Evolutionary conservation across 2,329 filamentous ascomycete genomes (phyloP).

Genomic region (Paracoccidioides lutzii): DNA sequence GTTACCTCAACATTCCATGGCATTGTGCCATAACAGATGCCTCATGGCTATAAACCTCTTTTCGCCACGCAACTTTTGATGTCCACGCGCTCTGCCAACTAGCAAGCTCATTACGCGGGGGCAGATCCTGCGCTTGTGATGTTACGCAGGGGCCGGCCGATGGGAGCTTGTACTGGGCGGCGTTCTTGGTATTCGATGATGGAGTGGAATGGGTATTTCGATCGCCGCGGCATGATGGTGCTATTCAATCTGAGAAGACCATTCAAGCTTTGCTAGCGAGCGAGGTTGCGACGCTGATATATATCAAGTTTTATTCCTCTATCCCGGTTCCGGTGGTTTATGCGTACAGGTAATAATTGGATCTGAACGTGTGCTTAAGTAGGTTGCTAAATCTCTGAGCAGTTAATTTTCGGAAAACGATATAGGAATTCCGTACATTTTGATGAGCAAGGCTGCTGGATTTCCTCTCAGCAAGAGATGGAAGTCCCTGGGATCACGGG

Average conservation of each 20-base stretch:
- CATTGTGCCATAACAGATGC: too few species aligned
- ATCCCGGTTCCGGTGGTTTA: slow-evolving; percentile 23
- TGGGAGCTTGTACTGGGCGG: slow-evolving; percentile 22
- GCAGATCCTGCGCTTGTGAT: slow-evolving; percentile 12
- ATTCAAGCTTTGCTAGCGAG: slow-evolving; percentile 17
- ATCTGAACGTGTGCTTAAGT: neutral
- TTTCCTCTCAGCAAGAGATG: slow-evolving; percentile 16
- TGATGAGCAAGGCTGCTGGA: slow-evolving; percentile 23
- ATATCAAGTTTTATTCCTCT: slow-evolving; percentile 18
- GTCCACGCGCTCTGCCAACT: slow-evolving; percentile 13
- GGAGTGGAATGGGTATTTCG: slow-evolving; percentile 21
- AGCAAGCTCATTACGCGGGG: slow-evolving; percentile 13
- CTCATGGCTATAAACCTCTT: too few species aligned
- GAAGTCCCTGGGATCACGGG: slow-evolving; percentile 7
- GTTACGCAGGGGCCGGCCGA: slow-evolving; percentile 15
- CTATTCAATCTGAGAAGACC: slow-evolving; percentile 11
- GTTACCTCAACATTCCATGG: too few species aligned
- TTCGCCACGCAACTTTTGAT: slow-evolving; percentile 13
- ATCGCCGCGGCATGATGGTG: slow-evolving; percentile 13
- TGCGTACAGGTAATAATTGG: slow-evolving; percentile 13
- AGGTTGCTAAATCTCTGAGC: neutral
- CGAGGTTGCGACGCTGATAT: slow-evolving; percentile 21
- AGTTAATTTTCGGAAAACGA: slow-evolving; percentile 15
- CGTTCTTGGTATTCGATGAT: slow-evolving; percentile 21
- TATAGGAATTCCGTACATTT: slow-evolving; percentile 21